Evolutionary conservation across 768 basidiomycete genomes (phyloP), one percentile per base, ranked within the genome.

Genomic region (Trametes elegans): DNA sequence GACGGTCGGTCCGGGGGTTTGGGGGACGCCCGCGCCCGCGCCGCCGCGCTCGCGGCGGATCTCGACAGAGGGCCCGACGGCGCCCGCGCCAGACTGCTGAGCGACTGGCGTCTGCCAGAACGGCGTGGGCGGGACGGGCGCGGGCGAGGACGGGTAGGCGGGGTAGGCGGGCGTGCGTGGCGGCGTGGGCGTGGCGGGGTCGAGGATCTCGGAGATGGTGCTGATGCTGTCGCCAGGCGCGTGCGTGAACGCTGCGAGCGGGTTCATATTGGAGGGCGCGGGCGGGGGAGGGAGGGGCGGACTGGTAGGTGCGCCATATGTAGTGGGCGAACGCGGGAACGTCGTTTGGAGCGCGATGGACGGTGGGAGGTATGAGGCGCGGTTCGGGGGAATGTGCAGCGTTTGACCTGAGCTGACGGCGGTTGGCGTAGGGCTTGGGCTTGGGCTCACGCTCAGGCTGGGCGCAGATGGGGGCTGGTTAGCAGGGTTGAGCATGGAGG

Each of bases 121-220:
- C 2, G 86, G 84, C 8, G 62, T 55, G 0, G 79, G 78, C 8
- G 81, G 73, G 1, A 75, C 57, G 18, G 79, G 72, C 62, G 28
- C 75, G 0, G 85, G 78, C 64, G 82, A 91, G 2, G 86, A 77
- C 13, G 89, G 88, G 62, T 88, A 88, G 3, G 67, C 67, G 16
- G 66, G 66, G 27, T 63, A 63, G 10, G 88, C 84, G 1, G 89
- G 88, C 4, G 86, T 90, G 39, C 76, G 75, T 0, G 87, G 41
- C 26, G 41, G 41, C 3, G 26, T 26, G 10, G 44, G 70, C 16
- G 45, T 38, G 52, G 62, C 53, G 31, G 65, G 44, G 40, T 66
- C 53, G 53, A 54, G 40, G 7, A 51, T 23, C 36, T 48, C 19
- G 26, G 57, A 48, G 31, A 35, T 42, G 31, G 61, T 60, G 49